Evolutionary conservation across 1,284 basidiomycete species (phyloP).

Genomic region (Trametes versicolor): DNA sequence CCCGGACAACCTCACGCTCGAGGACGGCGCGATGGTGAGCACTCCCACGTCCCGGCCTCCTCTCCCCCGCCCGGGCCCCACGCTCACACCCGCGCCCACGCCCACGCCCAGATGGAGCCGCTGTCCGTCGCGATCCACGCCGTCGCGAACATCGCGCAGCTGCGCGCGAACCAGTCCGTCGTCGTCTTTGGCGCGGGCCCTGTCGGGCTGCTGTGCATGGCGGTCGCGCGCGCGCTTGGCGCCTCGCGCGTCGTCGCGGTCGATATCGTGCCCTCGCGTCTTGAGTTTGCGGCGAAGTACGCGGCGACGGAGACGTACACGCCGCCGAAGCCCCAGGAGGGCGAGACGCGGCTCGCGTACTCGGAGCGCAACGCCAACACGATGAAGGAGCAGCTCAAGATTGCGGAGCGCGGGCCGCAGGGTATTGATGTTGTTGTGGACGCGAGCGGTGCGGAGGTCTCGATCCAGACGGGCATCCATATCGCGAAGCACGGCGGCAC

Average conservation of each 20-base stretch:
- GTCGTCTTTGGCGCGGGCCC: conserved; percentile 92
- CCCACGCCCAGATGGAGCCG: conserved; percentile 82
- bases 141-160: conserved; percentile 79
- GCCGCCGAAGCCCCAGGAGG: conserved; percentile 69
- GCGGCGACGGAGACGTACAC: conserved; percentile 88
- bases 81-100: background rate
- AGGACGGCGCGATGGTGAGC: conserved; percentile 85
- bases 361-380: conserved; percentile 71
- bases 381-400: conserved; percentile 66
- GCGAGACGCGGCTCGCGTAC: conserved; percentile 76
- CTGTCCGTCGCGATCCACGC: conserved; percentile 93
- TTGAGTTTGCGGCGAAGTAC: conserved; percentile 89
- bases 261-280: conserved; percentile 85
- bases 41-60: conserved; percentile 12
- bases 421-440: conserved; percentile 82
- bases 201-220: conserved; percentile 92
- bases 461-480: conserved; percentile 85
- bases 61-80: background rate
- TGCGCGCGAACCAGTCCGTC: conserved; percentile 79
- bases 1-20: conserved; percentile 77
- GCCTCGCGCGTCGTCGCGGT: conserved; percentile 84
- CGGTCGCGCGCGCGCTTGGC: conserved; percentile 90
- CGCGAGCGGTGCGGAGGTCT: conserved; percentile 90
- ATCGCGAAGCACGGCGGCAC: conserved; percentile 80
- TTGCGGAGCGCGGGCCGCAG: conserved; percentile 66